These are phyloP conservation scores for Exophiala oligosperma DNA, from an alignment of 2,329 filamentous ascomycete genomes.

Conservation along the genomic window DNA sequence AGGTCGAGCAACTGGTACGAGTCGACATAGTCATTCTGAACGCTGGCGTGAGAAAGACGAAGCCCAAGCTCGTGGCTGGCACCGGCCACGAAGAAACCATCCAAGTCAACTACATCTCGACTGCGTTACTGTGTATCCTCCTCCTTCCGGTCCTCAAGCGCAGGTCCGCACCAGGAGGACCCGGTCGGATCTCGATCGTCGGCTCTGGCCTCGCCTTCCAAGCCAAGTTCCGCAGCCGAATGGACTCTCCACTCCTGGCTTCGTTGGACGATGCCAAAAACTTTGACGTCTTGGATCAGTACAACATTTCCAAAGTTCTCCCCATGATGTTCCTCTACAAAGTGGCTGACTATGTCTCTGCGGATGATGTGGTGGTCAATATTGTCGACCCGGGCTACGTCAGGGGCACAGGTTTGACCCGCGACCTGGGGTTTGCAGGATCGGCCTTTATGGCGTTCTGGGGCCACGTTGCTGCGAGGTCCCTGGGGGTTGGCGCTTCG, in stretches of 20 bases:
- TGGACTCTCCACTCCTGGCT: constrained; percentile 25
- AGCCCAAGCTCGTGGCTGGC: constrained; percentile 26
- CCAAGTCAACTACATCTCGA: constrained; percentile 37
- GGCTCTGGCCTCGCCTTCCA: constrained; percentile 25
- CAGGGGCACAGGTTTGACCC: constrained; percentile 44
- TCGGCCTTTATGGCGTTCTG: constrained; percentile 26
- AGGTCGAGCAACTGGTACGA: constrained; percentile 36
- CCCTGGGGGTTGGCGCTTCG: constrained; percentile 43
- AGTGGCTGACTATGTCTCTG: constrained; percentile 39
- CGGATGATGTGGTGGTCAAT: constrained; percentile 48
- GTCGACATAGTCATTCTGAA: constrained; percentile 51
- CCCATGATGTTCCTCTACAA: constrained; percentile 39
- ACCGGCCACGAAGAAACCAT: constrained; percentile 44
- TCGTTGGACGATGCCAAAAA: constrained; percentile 34
- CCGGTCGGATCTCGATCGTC: constrained; percentile 25
- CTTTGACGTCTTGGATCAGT: constrained; percentile 28
- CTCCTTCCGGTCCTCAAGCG: constrained; percentile 33
- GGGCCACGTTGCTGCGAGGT: constrained; percentile 34
- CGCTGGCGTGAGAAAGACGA: constrained; percentile 37
- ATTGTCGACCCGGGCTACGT: constrained; percentile 49
- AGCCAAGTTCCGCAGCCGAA: constrained; percentile 19
- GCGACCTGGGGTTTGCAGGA: constrained; percentile 30
- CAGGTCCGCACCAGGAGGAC: constrained; percentile 19
- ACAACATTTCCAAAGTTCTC: constrained; percentile 36
- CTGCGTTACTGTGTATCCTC: constrained; percentile 29